These are phyloP conservation scores for Irpex rosettiformis DNA, from an alignment of 1,284 basidiomycete species.

Conservation along the genomic window DNA sequence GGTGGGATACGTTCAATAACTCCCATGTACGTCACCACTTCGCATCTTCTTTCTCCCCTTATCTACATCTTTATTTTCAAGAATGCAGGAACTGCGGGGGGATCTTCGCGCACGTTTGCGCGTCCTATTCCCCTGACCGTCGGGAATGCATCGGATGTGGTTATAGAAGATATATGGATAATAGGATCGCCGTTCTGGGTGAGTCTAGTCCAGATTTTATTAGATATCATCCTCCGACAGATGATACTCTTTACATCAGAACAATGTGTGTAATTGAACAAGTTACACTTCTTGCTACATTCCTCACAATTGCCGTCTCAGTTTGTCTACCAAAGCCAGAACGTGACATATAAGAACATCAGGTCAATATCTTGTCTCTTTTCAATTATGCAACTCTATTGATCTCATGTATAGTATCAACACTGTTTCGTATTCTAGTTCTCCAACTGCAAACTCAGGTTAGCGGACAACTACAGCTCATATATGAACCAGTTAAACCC, in stretches of 20 bases:
- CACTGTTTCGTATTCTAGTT: constrained; percentile 26
- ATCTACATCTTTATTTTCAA: constrained; percentile 3
- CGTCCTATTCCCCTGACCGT: constrained; percentile 60
- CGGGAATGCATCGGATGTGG: constrained; percentile 53
- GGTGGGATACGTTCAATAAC: constrained; percentile 33
- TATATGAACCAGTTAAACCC: constrained; percentile 30
- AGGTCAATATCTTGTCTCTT: constrained; percentile 16
- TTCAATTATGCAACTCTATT: not conserved
- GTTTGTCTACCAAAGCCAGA: constrained; percentile 32
- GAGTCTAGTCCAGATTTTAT: constrained; percentile 6
- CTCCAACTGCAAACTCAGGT: constrained; percentile 26
- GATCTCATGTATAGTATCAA: constrained; percentile 20
- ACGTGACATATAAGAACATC: constrained; percentile 31
- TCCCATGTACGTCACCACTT: constrained; percentile 19
- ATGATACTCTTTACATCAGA: constrained; percentile 20
- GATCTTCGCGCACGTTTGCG: constrained; percentile 44
- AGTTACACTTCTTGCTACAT: not conserved
- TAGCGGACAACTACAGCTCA: constrained; percentile 36
- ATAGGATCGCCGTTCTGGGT: constrained; percentile 50
- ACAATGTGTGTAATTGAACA: constrained; percentile 29
- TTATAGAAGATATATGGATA: constrained; percentile 49
- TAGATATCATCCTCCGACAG: not conserved
- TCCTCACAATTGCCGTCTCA: constrained; percentile 1
- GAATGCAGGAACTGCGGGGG: constrained; percentile 38
- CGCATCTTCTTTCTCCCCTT: not conserved